phyloP scores from a whole-genome alignment of 2,329 filamentous ascomycete genomes.

The Fusarium sacchari region DNA sequence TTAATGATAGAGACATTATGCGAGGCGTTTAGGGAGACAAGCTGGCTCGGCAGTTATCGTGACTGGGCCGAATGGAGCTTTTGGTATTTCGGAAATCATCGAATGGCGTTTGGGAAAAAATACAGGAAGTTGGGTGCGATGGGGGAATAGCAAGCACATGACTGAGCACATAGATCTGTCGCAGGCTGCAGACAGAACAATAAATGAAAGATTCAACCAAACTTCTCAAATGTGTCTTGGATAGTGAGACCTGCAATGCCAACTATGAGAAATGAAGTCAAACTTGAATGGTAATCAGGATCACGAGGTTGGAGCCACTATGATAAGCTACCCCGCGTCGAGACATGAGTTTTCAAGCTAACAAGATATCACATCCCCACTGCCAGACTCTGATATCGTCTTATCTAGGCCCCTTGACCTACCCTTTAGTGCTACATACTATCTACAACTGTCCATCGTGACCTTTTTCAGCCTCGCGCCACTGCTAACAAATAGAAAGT shows the following conservation, averaged over 20 bases:
- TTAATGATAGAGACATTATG: conserved; percentile 44
- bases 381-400: conserved; percentile 5
- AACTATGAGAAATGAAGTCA: conserved; percentile 29
- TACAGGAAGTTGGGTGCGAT: conserved; percentile 7
- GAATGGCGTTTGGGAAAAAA: conserved; percentile 38
- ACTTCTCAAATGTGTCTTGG: neutral
- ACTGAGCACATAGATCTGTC: conserved; percentile 20
- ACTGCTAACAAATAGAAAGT: conserved; percentile 32
- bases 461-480: conserved; percentile 40
- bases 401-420: conserved; percentile 16
- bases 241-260: conserved; percentile 3
- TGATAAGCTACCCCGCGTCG: conserved; percentile 41
- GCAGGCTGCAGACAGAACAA: conserved; percentile 23
- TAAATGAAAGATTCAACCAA: conserved; percentile 21
- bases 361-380: conserved; percentile 9
- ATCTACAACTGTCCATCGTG: conserved; percentile 8
- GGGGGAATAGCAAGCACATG: conserved; percentile 22
- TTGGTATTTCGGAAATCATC: conserved; percentile 27
- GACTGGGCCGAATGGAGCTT: conserved; percentile 13
- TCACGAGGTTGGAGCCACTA: conserved; percentile 38
- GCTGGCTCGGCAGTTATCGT: conserved; percentile 16
- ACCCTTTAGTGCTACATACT: conserved; percentile 17
- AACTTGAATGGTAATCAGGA: conserved; percentile 21
- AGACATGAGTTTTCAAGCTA: conserved; percentile 20
- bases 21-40: conserved; percentile 41